phyloP scores from a whole-genome alignment of 139 green algal genomes.

The Coccomyxa sp. region DNA sequence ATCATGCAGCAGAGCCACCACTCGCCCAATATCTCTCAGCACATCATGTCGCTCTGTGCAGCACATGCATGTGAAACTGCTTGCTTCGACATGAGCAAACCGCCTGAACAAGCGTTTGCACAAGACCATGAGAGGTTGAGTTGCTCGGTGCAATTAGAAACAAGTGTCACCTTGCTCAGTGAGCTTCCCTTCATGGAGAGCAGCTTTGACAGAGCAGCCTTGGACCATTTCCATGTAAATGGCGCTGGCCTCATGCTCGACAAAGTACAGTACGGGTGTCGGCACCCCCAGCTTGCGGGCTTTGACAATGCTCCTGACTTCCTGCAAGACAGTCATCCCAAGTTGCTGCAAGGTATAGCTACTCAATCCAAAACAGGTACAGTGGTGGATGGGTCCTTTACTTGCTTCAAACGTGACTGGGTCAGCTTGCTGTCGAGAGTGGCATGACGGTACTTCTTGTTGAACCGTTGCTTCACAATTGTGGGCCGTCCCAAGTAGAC shows the following conservation, averaged over 20 bases:
- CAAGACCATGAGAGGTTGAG: not conserved
- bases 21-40: constrained; percentile 50
- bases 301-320: constrained; percentile 57
- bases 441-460: constrained; percentile 78
- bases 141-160: not conserved
- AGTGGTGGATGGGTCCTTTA: not conserved
- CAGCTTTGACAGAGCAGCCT: constrained; percentile 58
- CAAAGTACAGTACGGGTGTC: constrained; percentile 60
- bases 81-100: not conserved
- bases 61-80: not conserved
- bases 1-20: constrained; percentile 82
- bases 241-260: constrained; percentile 45
- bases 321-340: constrained; percentile 28
- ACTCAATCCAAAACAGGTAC: not conserved
- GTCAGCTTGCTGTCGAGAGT: constrained; percentile 76
- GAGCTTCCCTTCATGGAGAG: constrained; percentile 24
- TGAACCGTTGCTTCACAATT: constrained; percentile 85
- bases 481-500: constrained; percentile 35
- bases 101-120: not conserved
- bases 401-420: constrained; percentile 41
- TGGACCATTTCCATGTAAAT: constrained; percentile 71
- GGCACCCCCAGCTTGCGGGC: constrained; percentile 68
- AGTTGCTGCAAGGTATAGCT: not conserved
- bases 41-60: constrained; percentile 29
- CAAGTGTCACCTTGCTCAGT: not conserved